Conservation (phyloP, 192 early-diverging fungal species). For the Diversispora epigaea region DNA sequence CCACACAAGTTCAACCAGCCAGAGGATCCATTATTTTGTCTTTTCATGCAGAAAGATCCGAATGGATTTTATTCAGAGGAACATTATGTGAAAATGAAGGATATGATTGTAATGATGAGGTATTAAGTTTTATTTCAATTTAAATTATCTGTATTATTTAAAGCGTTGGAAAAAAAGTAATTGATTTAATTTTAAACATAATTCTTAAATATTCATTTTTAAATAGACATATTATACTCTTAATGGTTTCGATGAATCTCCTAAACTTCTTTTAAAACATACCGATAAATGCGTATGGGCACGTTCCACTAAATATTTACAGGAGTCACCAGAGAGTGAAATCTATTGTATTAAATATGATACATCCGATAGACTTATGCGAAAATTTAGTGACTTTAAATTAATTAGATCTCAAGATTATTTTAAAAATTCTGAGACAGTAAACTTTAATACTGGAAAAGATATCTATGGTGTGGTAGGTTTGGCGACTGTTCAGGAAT, state of each 20-base stretch:
- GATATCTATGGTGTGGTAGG: constrained; percentile 70
- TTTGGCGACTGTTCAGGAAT: constrained; percentile 68
- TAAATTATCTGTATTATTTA: neutral
- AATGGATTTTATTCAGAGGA: constrained; percentile 67
- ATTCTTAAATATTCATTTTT: neutral
- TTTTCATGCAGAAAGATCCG: constrained; percentile 70
- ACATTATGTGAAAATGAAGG: constrained; percentile 51
- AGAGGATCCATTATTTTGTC: constrained; percentile 36
- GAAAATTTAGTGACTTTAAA: constrained; percentile 41
- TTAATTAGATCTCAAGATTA: constrained; percentile 78
- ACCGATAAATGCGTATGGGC: constrained; percentile 75
- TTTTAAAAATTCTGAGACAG: constrained; percentile 56
- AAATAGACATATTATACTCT: constrained; percentile 59
- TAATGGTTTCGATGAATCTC: constrained; percentile 64
- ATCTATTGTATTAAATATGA: constrained; percentile 71
- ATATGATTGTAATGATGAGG: constrained; percentile 62
- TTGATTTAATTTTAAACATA: neutral
- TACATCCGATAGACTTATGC: constrained; percentile 28
- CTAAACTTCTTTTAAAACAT: constrained; percentile 55
- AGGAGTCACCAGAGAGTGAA: constrained; percentile 60
- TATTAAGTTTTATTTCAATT: constrained; percentile 23
- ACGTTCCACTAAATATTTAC: constrained; percentile 58
- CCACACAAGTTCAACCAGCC: constrained; percentile 44
- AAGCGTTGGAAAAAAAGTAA: neutral
- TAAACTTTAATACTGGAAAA: constrained; percentile 58